Conservation (phyloP, 257 asterid genomes). For the Paraleonurus japonicus region DNA sequence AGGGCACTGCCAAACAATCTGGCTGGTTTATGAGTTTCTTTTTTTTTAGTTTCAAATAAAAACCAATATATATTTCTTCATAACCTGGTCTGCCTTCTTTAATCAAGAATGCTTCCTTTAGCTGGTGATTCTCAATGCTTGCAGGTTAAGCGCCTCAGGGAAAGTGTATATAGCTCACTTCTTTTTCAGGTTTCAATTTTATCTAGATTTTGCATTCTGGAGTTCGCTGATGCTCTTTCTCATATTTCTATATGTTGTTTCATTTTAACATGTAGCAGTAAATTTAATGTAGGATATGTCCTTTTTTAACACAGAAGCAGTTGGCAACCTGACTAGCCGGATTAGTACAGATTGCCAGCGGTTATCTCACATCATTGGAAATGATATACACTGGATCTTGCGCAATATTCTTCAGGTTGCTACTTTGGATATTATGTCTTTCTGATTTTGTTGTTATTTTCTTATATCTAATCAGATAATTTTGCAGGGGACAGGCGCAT, state of each 20-base stretch:
- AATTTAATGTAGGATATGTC: constrained; percentile 51
- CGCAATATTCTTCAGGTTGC: constrained; percentile 50
- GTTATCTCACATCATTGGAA: constrained; percentile 38
- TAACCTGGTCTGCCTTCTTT: constrained; percentile 10
- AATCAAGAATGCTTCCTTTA: constrained; percentile 16
- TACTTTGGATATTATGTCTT: constrained; percentile 9
- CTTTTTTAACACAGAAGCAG: constrained; percentile 49
- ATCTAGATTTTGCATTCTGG: constrained; percentile 14
- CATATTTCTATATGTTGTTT: constrained; percentile 5
- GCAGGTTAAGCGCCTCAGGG: constrained; percentile 56
- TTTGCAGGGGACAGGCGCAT: constrained; percentile 54
- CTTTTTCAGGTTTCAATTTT: constrained; percentile 43
- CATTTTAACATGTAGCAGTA: constrained; percentile 21
- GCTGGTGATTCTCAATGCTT: constrained; percentile 13
- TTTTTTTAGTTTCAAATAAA: background rate
- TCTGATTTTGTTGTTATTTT: constrained; percentile 11
- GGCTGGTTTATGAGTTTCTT: background rate
- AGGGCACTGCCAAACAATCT: background rate
- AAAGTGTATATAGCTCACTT: constrained; percentile 41
- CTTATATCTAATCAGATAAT: constrained; percentile 11
- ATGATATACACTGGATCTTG: constrained; percentile 47
- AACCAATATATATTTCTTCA: background rate
- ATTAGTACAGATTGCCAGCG: constrained; percentile 53
- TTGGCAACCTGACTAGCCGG: constrained; percentile 58
- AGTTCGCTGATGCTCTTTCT: constrained; percentile 1